Evolutionary conservation across 176 grass and related monocot species (phyloP), one percentile per base, ranked within the genome.

Genomic region (Ananas comosus): DNA sequence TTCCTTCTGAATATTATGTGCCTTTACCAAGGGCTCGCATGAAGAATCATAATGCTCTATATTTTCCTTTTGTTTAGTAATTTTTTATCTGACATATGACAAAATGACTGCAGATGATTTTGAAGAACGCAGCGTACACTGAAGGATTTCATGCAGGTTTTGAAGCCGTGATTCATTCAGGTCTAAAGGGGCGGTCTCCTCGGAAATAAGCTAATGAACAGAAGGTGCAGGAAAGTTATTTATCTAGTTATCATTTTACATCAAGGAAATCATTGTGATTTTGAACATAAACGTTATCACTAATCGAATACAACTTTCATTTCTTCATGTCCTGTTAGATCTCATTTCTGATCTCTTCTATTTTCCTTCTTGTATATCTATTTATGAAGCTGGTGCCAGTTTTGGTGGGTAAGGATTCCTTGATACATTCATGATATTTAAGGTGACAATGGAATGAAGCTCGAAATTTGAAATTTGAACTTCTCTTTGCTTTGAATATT

Each of bases 81-180:
- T 12, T 6, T 8, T 21, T 56, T 50, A 48, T 7, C 1, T 80
- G 7, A 51, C 22, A 49, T 63, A 53, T 33, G 10, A 65, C 0
- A 25, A 77, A 28, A 12, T 48, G 19, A 70, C 54, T 84, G 85
- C 92, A 96, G 94, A 88, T 57, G 79, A 81, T n/a, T 24, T 56
- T 96, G 64, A 93, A 93, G 75, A 99, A 86, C 74, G 49, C 78
- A 68, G 78, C 77, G 61, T 93, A 93, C 63, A 86, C 69, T 1
- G 23, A 80, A 21, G 89, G 89, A 72, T 91, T 85, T 72, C 63
- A 84, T 0, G 82, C 89, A 21, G 94, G 89, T 68, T 83, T 75
- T 2, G 50, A 89, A 42, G 66, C 71, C 66, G 81, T 83, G 67
- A 70, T 79, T 56, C 74, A 84, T 64, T 13, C 12, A 5, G 79